Percentiles rank a stretch among this genome's conserved stretches.
These are phyloP conservation scores for Entamoeba histolytica DNA, from an alignment of 208 protist species.

Conservation along the genomic window DNA sequence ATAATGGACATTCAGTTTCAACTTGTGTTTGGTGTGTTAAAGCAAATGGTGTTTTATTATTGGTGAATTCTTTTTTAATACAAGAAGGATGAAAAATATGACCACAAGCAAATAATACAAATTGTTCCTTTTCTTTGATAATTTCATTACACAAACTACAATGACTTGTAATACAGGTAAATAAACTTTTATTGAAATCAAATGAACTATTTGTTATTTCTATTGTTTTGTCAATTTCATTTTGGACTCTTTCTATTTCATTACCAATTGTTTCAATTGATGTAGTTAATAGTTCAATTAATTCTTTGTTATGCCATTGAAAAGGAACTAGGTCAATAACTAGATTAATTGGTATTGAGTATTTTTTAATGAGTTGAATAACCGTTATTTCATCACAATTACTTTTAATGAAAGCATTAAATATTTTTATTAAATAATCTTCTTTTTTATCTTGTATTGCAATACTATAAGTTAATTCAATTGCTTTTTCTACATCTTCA, in stretches of 20 bases:
- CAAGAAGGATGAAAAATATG: neutral
- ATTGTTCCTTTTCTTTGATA: neutral
- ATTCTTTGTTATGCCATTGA: neutral
- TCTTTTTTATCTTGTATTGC: neutral
- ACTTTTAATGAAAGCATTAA: neutral
- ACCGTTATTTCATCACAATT: neutral
- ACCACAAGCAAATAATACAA: neutral
- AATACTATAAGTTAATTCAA: neutral
- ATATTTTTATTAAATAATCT: neutral
- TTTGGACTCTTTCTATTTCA: neutral
- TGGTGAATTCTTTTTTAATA: neutral
- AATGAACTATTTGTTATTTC: neutral
- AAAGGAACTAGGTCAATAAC: neutral
- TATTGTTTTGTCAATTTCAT: neutral
- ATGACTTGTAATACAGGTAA: too few species aligned
- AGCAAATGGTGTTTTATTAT: neutral
- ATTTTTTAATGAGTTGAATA: neutral
- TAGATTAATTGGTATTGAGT: neutral
- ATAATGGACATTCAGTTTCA: neutral
- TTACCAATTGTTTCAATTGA: neutral
- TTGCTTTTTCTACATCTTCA: neutral
- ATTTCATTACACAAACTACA: too few species aligned
- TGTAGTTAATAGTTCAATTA: neutral
- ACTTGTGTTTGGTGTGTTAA: neutral
- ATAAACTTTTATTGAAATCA: neutral